Evolutionary conservation across 2,329 filamentous ascomycete genomes (phyloP).

Genomic region (Aspergillaceae sp.): DNA sequence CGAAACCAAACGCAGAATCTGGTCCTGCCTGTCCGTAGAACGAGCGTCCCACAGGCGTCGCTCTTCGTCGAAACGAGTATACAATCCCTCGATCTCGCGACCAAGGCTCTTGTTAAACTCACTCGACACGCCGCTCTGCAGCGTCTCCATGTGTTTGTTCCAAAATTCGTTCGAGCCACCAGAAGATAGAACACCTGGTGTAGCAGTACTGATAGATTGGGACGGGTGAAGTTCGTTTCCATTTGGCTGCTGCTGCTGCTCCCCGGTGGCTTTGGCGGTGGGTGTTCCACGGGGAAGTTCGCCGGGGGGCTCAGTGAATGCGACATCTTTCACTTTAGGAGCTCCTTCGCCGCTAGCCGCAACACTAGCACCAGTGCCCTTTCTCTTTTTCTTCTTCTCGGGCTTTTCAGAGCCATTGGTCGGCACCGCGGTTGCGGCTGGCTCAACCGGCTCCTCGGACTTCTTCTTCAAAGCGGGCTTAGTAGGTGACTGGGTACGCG

Average conservation of each 20-base stretch:
- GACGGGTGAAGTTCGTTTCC: slow-evolving; percentile 5
- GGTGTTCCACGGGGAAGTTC: too few relatives aligned
- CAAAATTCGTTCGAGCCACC: slow-evolving; percentile 49
- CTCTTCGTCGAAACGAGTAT: slow-evolving; percentile 61
- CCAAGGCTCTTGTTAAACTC: slow-evolving; percentile 42
- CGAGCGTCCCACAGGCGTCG: slow-evolving; percentile 55
- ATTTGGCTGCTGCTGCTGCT: slow-evolving; percentile 6
- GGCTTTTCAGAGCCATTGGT: slow-evolving; percentile 44
- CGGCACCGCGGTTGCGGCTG: slow-evolving; percentile 5
- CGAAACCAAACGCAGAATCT: slow-evolving; percentile 59
- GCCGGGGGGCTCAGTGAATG: slow-evolving; percentile 4
- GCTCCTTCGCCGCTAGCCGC: slow-evolving; percentile 34
- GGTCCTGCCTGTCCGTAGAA: slow-evolving; percentile 58
- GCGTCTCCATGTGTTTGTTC: slow-evolving; percentile 52
- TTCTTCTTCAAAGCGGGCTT: slow-evolving; percentile 38
- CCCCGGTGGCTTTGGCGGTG: neutral
- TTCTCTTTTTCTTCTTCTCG: slow-evolving; percentile 66
- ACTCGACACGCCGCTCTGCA: slow-evolving; percentile 40
- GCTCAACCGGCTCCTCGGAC: slow-evolving; percentile 26
- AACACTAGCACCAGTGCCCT: slow-evolving; percentile 21
- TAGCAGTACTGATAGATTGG: neutral
- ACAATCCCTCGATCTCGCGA: slow-evolving; percentile 47
- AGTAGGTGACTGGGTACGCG: slow-evolving; percentile 28
- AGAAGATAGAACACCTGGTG: slow-evolving; percentile 4
- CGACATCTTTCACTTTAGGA: slow-evolving; percentile 37